Percentiles rank a stretch among this genome's conserved stretches.
Conservation (phyloP, 306 rosid species). For the Inga oerstediana region DNA sequence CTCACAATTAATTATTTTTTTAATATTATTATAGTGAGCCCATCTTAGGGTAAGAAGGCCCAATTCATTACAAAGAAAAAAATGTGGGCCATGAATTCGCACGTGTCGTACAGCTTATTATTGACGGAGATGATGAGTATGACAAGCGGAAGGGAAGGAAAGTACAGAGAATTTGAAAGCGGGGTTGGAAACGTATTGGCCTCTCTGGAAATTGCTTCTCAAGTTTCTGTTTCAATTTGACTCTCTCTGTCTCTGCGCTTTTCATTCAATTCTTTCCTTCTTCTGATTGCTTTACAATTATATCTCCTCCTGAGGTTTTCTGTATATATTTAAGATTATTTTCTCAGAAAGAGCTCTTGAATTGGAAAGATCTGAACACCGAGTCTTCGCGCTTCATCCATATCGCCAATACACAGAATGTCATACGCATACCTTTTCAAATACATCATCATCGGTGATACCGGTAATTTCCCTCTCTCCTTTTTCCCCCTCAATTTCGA, state of each 20-base stretch:
- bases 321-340: neutral
- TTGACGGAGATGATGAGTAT: neutral
- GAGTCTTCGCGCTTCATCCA: neutral
- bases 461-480: slow-evolving; percentile 54
- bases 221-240: slow-evolving; percentile 4
- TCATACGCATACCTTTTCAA: slow-evolving; percentile 98
- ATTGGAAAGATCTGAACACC: slow-evolving; percentile 31
- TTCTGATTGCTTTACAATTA: neutral
- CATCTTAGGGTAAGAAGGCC: neutral
- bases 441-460: slow-evolving; percentile 98
- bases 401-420: slow-evolving; percentile 38
- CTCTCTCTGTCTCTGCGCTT: slow-evolving; percentile 4
- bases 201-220: slow-evolving; percentile 28
- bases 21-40: too few relatives aligned
- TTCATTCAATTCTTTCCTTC: neutral
- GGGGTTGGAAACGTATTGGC: slow-evolving; percentile 15
- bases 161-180: neutral
- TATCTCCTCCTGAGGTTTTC: neutral
- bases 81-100: neutral
- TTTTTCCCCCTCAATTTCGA: neutral
- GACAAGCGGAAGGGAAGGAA: neutral
- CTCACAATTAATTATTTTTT: too few relatives aligned
- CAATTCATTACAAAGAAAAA: neutral
- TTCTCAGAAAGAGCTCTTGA: neutral
- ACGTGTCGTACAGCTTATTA: slow-evolving; percentile 1